These are phyloP conservation scores for Rhododendron henanense DNA, from an alignment of 148 eudicot genomes.

Conservation along the genomic window DNA sequence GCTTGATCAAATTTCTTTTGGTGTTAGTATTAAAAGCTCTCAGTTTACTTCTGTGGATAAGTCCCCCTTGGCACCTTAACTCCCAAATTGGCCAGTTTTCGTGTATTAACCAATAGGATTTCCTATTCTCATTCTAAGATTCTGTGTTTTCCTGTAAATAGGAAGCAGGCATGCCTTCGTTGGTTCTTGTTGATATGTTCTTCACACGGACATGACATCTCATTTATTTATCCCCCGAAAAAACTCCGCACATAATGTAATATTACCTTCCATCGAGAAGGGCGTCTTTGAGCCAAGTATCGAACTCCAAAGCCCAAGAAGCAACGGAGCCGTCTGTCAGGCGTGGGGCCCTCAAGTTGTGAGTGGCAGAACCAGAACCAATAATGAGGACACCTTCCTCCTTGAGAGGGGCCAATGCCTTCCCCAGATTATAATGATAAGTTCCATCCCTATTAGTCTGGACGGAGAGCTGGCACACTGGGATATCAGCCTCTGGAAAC, in stretches of 20 bases:
- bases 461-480: constrained; percentile 78
- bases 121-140: neutral
- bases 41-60: neutral
- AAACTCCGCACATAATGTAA: neutral
- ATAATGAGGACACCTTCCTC: constrained; percentile 77
- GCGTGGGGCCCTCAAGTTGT: constrained; percentile 49
- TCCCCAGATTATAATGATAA: constrained; percentile 67
- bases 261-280: constrained; percentile 58
- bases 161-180: neutral
- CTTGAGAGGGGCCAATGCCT: constrained; percentile 67
- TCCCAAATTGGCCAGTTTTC: neutral
- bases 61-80: neutral
- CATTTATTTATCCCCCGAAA: neutral
- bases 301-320: constrained; percentile 71
- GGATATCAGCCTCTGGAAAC: constrained; percentile 87
- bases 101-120: neutral
- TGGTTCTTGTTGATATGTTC: neutral
- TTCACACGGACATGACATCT: neutral
- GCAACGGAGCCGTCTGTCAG: constrained; percentile 21
- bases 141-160: neutral
- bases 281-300: constrained; percentile 72
- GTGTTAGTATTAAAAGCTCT: neutral
- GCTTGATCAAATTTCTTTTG: neutral
- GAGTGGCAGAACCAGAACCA: constrained; percentile 82
- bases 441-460: constrained; percentile 51